Base-by-base conservation (phyloP, 495 filamentous ascomycete species). In the Xylaria palmicola region DNA sequence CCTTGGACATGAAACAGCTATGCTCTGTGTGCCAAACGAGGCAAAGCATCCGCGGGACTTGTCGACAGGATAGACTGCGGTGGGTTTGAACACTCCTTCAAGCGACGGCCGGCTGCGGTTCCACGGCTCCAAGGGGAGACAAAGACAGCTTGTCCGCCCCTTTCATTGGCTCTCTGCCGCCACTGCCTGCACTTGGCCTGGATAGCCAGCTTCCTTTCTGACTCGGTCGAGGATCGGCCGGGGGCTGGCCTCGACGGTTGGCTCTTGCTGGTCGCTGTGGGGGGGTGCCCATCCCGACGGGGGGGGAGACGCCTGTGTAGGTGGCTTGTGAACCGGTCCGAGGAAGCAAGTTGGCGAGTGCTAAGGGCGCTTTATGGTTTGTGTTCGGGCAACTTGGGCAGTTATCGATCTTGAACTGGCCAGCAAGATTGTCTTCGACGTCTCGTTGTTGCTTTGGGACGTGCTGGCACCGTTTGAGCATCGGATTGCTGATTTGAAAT, bases 201-300 rank as follows among this genome's bases (percentile, higher is more conserved):
- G 19, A 59, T 43, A 51, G 34, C 59, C 63, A 65, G 63, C 65
- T 72, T 66, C 64, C 65, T 67, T 65, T 64, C 68, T 72, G 67
- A 72, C 70, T 70, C 68, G 65, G 67, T 63, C 54, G 59, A 64
- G 61, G 65, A 65, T 72, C 65, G 64, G 54, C 65, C 59, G 45
- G 45, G 59, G 63, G 4, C 6, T 45, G 26, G 6, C 17, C 20
- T 55, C 51, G 57, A 59, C 58, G 62, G 56, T 59, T 67, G 64
- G 62, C 50, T 40, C 49, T 22, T 61, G 66, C 49, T 57, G 44
- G 60, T 56, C 56, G 17, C n/a, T n/a, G n/a, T 52, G 30, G 65
- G 64, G 65, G 63, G 62, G 55, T 62, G 40, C 26, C 34, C 22
- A 30, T 39, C 53, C 53, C 50, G 30, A 20, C 50, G 50, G 12